phyloP scores from a whole-genome alignment of 495 filamentous ascomycete species.

The Daldinia concentrica region DNA sequence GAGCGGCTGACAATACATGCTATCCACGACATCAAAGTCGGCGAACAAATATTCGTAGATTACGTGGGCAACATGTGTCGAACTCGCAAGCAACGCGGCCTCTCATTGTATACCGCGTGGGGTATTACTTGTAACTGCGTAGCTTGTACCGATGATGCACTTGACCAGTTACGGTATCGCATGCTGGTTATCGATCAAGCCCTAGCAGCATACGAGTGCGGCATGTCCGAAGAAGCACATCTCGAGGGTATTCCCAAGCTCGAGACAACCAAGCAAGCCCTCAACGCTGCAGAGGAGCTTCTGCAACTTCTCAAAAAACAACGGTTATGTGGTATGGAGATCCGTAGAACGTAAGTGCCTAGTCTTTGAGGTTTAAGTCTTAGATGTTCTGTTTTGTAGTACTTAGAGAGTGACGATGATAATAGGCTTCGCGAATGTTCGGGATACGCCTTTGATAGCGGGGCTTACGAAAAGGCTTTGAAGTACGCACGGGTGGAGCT shows the following conservation, averaged over 20 bases:
- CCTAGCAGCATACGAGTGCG: conserved; percentile 28
- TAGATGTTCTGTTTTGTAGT: neutral
- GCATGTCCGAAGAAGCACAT: conserved; percentile 2
- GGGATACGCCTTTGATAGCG: conserved; percentile 17
- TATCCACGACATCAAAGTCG: conserved; percentile 49
- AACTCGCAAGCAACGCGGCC: conserved; percentile 27
- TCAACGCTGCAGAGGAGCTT: conserved; percentile 27
- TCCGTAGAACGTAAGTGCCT: conserved; percentile 27
- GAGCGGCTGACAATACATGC: conserved; percentile 52
- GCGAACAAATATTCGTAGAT: conserved; percentile 54
- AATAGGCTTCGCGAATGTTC: conserved; percentile 37
- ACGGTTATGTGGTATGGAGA: conserved; percentile 22
- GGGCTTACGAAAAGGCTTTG: neutral
- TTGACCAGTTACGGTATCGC: conserved; percentile 19
- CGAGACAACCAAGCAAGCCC: conserved; percentile 6
- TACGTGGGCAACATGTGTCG: conserved; percentile 47
- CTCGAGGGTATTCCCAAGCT: conserved; percentile 22
- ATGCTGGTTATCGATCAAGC: conserved; percentile 32
- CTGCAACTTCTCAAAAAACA: conserved; percentile 20
- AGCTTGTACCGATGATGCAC: conserved; percentile 22
- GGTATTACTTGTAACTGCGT: conserved; percentile 20
- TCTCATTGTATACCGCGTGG: conserved; percentile 19
- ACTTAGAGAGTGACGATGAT: neutral
- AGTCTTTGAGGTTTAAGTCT: neutral
- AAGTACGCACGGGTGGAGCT: conserved; percentile 21